Base-by-base conservation (phyloP, 768 basidiomycete species). In the Rhodotorula sphaerocarpa region DNA sequence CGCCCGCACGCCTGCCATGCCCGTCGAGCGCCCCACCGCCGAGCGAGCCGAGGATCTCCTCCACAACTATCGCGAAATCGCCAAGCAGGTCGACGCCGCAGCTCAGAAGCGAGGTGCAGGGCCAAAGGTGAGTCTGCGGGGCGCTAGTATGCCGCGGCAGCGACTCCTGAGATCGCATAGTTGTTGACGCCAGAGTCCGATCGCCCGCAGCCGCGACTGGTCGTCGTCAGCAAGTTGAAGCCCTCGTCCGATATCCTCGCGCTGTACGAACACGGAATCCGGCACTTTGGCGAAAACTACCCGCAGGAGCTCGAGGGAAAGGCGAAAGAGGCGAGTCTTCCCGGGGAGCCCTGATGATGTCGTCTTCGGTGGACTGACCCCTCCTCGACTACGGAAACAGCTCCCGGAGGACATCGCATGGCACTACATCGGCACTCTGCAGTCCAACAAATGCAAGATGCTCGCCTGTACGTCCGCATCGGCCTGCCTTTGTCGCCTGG, bases 241-340 rank as follows among this genome's bases (percentile, higher is more conserved):
- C 88, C 93, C 7, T 82, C 86, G 6, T 82, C 84, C 14, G 93
- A 97, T 75, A 84, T 97, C 63, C 78, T 84, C 31, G 86, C 86
- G 15, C 87, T 90, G 68, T 88, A 87, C 73, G 80, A 86, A 53
- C 59, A 80, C 20, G 89, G 87, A 0, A 88, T 95, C 66, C 78
- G 84, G 3, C 89, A 93, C 75, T 99, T 97, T 73, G 95, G 95
- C 11, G 95, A 99, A 78, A 99, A 99, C 75, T 97, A 96, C 72
- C 90, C 90, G 16, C 86, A 92, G 69, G 92, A 97, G 71, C 76
- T 97, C 64, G 85, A 84, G 43, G 90, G 89, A 36, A 95, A 95
- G 73, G 88, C 90, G 0, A 78, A 77, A 61, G 78, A 80, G 71
- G 87, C 87, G 21, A 14, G 52, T 23, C 52, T 25, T 12, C 3